Percentiles rank a stretch among this genome's conserved stretches.
These are phyloP conservation scores for Lachnellula suecica DNA, from an alignment of 2,329 filamentous ascomycete genomes.

Conservation along the genomic window DNA sequence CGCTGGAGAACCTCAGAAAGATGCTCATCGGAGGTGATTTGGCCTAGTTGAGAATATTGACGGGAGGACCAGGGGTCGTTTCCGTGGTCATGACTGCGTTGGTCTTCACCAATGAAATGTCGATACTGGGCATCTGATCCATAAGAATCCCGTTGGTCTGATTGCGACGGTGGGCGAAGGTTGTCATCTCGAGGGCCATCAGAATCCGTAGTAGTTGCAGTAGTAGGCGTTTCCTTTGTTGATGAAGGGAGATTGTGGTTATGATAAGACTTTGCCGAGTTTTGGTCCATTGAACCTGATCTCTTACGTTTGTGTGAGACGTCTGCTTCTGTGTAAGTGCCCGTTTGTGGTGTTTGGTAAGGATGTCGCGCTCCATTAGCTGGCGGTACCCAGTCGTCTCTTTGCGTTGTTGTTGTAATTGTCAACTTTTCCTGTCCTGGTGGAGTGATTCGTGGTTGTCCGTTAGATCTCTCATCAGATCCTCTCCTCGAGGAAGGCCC, in stretches of 20 bases:
- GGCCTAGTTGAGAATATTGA: constrained; percentile 43
- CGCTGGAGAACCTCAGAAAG: constrained; percentile 51
- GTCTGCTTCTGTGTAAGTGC: constrained; percentile 34
- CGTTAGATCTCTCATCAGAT: constrained; percentile 31
- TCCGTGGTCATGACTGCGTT: constrained; percentile 15
- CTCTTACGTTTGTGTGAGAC: constrained; percentile 66
- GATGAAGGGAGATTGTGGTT: constrained; percentile 34
- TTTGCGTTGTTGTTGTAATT: constrained; percentile 29
- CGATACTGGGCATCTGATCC: constrained; percentile 25
- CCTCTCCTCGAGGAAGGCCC: constrained; percentile 22
- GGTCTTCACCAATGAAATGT: constrained; percentile 24
- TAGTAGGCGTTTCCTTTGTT: constrained; percentile 34
- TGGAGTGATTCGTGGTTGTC: constrained; percentile 30
- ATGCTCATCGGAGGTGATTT: constrained; percentile 47
- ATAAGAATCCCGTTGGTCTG: constrained; percentile 35
- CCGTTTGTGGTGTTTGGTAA: constrained; percentile 23
- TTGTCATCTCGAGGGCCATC: constrained; percentile 44
- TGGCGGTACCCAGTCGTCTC: constrained; percentile 31
- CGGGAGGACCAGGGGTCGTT: constrained; percentile 29
- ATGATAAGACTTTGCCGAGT: constrained; percentile 35
- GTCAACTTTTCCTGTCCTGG: constrained; percentile 34
- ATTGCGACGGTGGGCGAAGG: constrained; percentile 42
- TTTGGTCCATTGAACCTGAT: constrained; percentile 58
- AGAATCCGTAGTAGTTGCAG: constrained; percentile 31
- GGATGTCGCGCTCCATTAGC: constrained; percentile 25